phyloP scores from a whole-genome alignment of 345 rosid genomes.

The Balakata baccata region DNA sequence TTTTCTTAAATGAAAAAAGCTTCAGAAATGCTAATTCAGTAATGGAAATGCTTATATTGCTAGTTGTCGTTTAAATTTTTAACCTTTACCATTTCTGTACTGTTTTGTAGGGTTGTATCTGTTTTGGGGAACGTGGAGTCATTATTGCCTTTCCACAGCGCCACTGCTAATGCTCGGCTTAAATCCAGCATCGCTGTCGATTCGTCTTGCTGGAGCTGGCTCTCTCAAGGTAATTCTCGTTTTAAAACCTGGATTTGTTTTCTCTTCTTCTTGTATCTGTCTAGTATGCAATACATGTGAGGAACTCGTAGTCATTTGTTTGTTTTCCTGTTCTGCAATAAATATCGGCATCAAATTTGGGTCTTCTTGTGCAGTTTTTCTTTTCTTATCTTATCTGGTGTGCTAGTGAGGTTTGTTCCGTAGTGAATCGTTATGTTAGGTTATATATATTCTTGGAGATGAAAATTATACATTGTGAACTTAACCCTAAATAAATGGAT shows the following conservation, averaged over 20 bases:
- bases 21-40: not conserved
- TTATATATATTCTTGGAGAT: not conserved
- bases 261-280: not conserved
- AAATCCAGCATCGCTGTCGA: constrained; percentile 73
- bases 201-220: constrained; percentile 90
- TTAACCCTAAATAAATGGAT: no score
- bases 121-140: constrained; percentile 65
- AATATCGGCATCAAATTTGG: not conserved
- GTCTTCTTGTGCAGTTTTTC: not conserved
- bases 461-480: not conserved
- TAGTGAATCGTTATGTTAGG: no score
- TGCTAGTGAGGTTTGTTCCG: not conserved
- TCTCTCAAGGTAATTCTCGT: constrained; percentile 58
- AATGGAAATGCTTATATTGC: not conserved
- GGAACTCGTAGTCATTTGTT: not conserved
- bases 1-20: not conserved
- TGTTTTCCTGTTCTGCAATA: not conserved
- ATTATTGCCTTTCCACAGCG: constrained; percentile 78
- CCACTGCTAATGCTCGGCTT: constrained; percentile 79
- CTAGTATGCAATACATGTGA: not conserved
- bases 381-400: not conserved
- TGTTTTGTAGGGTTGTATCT: constrained; percentile 48
- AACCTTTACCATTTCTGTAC: not conserved
- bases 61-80: not conserved
- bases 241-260: not conserved